Conservation (phyloP, 345 rosid genomes). For the Reutealis trisperma region DNA sequence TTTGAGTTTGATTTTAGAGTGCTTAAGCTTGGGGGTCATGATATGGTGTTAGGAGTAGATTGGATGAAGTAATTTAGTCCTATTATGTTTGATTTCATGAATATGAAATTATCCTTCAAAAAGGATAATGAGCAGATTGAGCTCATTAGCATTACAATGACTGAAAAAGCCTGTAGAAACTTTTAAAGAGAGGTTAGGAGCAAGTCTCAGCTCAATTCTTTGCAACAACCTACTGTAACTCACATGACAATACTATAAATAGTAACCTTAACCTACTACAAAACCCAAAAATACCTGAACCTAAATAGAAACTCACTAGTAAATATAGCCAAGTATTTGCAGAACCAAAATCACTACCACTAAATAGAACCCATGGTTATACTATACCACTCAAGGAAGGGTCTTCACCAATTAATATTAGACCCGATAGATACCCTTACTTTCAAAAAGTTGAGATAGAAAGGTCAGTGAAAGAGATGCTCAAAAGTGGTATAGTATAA, state of each 20-base stretch:
- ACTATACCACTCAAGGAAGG: neutral
- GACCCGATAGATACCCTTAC: too few species aligned
- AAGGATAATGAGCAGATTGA: neutral
- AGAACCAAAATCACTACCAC: neutral
- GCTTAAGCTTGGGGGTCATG: neutral
- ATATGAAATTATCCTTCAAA: neutral
- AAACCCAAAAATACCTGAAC: neutral
- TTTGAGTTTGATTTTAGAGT: neutral
- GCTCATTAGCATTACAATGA: neutral
- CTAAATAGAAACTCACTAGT: neutral
- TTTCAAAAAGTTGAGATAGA: too few species aligned
- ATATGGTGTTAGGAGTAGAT: too few species aligned
- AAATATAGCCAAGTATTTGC: neutral
- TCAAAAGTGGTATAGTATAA: too few species aligned
- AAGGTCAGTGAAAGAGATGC: too few species aligned
- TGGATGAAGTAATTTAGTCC: neutral
- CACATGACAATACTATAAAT: too few species aligned
- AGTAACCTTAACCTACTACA: too few species aligned
- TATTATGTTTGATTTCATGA: too few species aligned
- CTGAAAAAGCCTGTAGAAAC: too few species aligned
- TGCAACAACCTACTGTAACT: too few species aligned
- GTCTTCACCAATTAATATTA: neutral
- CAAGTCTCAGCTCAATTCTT: too few species aligned
- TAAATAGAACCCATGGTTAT: neutral
- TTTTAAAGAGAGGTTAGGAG: too few species aligned